Base-by-base conservation (phyloP, 1,139 yeast species). In the Meyerozyma sp. region DNA sequence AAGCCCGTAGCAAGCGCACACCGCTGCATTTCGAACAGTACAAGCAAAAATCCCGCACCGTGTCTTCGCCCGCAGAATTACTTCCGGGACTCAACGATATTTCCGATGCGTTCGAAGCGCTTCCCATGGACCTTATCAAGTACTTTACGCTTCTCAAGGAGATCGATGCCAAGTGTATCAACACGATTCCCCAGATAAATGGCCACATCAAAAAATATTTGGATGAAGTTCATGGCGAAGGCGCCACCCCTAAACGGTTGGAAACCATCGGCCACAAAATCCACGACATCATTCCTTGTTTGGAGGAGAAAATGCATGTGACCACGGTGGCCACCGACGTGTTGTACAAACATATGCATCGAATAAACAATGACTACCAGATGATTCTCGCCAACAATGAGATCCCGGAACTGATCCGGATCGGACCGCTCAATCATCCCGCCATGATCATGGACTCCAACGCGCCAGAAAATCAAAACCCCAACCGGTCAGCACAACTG, bases 281-380 rank as follows among this genome's bases (percentile, higher is more conserved):
- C 46, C 79, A 76, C 52, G 96, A 87, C 48, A 73, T 93, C 42
- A 82, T 93, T 69, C 98, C 98, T 0, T 89, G 96, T 52, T 68
- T 93, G 47, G 98, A 93, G 59, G 98, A 93, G 61, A 93, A 93
- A 65, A 90, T 93, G 95, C 97, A 93, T 60, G 97, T 93, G 32
- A 94, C 98, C 3, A 84, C 93, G 2, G 85, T 89, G 32, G 96
- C 97, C 25, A 78, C 88, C 27, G 98, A 91, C 55, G 77, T 84
- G 20, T 76, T 90, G 42, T 69, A 75, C 36, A 80, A 83, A 50
- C 88, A 89, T 56, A 69, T 88, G 52, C 74, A 71, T 43, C 72
- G 97, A 40, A 75, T 93, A 51, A 87, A 91, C 58, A 80, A 84
- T 52, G 96, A 89, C 59, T 91, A 81, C 66, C 71, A 77, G 46